These are phyloP conservation scores for Fusarium transvaalense DNA, from an alignment of 2,329 filamentous ascomycete genomes.

Conservation along the genomic window DNA sequence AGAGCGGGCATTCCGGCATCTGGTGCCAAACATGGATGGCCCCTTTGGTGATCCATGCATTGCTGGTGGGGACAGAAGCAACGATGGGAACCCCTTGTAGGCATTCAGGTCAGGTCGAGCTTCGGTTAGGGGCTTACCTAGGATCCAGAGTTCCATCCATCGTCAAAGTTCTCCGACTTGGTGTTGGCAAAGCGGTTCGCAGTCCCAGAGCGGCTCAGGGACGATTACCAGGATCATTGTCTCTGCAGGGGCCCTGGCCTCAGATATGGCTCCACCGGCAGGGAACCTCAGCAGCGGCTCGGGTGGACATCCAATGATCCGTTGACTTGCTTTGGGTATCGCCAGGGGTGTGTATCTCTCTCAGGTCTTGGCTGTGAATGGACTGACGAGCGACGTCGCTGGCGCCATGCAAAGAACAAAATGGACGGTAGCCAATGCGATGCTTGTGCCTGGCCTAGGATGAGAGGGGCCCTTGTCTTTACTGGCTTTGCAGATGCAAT, in stretches of 20 bases:
- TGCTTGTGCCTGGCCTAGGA: conserved; percentile 38
- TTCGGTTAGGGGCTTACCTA: conserved; percentile 31
- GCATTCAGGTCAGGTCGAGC: conserved; percentile 21
- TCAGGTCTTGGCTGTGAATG: conserved; percentile 38
- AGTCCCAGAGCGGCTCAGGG: conserved; percentile 41
- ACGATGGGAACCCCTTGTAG: conserved; percentile 35
- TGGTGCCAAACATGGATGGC: conserved; percentile 34
- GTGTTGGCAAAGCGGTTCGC: conserved; percentile 41
- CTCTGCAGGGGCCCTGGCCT: conserved; percentile 24
- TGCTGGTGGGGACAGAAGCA: conserved; percentile 38
- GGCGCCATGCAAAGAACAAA: conserved; percentile 38
- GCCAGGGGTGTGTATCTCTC: conserved; percentile 35
- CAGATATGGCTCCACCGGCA: conserved; percentile 20
- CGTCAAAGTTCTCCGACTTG: conserved; percentile 46
- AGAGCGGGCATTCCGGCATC: conserved; percentile 43
- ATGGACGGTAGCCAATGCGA: conserved; percentile 42
- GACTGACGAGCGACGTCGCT: conserved; percentile 43
- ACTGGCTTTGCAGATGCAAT: conserved; percentile 20
- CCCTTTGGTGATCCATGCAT: conserved; percentile 36
- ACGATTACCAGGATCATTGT: conserved; percentile 25
- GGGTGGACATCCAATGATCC: conserved; percentile 36
- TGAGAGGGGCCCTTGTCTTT: conserved; percentile 10
- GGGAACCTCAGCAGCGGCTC: conserved; percentile 38
- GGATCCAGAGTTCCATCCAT: conserved; percentile 36
- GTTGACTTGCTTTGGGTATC: conserved; percentile 12